A percentile compares a stretch with the other conserved stretches of the same genome.
Conservation (phyloP, 148 eudicot genomes). For the Mesembryanthemum crystallinum region DNA sequence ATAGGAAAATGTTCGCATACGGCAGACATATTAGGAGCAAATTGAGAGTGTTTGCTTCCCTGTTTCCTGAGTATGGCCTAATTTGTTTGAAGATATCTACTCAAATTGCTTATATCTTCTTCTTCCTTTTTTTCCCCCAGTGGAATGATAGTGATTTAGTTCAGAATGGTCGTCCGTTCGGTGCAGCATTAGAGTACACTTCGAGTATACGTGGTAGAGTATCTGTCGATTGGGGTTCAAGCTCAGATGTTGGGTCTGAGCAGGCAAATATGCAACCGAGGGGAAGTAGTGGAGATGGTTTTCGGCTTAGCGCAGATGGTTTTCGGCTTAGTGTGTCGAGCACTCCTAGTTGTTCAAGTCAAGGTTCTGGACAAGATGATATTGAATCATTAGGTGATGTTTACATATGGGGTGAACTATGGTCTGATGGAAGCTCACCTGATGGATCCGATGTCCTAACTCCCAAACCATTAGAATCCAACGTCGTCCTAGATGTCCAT, state of each 20-base stretch:
- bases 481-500: conserved; percentile 82
- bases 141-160: conserved; percentile 36
- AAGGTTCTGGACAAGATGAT: conserved; percentile 75
- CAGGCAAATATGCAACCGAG: conserved; percentile 63
- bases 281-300: conserved; percentile 55
- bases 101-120: neutral
- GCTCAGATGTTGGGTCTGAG: conserved; percentile 62
- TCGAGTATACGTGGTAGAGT: conserved; percentile 45
- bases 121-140: conserved; percentile 59
- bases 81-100: conserved; percentile 4
- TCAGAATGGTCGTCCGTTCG: conserved; percentile 42
- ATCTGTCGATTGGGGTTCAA: conserved; percentile 45
- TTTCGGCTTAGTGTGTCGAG: conserved; percentile 77
- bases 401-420: conserved; percentile 81
- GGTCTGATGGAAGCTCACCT: conserved; percentile 44
- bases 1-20: neutral
- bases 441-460: conserved; percentile 45
- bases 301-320: conserved; percentile 45
- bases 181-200: conserved; percentile 45
- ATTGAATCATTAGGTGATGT: conserved; percentile 79
- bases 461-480: conserved; percentile 75
- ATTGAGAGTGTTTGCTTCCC: neutral
- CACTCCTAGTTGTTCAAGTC: conserved; percentile 73
- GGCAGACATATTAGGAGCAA: too few relatives aligned
- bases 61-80: neutral